Percentiles rank a stretch among this genome's conserved stretches.
Evolutionary conservation across 176 grass and related monocot species (phyloP).

Genomic region (Eragrostis nindensis): DNA sequence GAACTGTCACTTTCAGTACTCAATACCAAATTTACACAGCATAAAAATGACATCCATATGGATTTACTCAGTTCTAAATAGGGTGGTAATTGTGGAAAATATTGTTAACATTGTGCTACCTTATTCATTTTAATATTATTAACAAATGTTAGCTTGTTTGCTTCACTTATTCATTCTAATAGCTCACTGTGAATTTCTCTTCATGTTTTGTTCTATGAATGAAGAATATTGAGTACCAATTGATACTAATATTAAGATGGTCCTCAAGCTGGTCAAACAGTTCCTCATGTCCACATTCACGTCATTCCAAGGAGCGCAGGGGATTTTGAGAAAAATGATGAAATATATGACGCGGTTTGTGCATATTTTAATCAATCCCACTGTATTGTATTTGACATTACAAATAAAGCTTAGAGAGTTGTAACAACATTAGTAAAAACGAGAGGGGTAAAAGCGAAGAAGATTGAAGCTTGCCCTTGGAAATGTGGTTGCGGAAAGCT

Average conservation of each 20-base stretch:
- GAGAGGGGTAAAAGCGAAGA: too few relatives aligned
- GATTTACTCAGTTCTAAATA: neutral
- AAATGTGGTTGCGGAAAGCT: too few relatives aligned
- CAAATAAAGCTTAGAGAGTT: too few relatives aligned
- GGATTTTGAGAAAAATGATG: conserved; percentile 91
- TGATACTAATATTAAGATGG: conserved; percentile 61
- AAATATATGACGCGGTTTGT: conserved; percentile 90
- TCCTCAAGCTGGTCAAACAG: conserved; percentile 87
- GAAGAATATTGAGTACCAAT: neutral
- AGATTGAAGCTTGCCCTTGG: too few relatives aligned
- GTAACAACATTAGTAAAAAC: too few relatives aligned
- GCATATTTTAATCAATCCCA: conserved; percentile 6
- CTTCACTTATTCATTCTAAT: conserved; percentile 1
- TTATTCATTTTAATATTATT: too few relatives aligned
- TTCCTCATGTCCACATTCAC: conserved; percentile 93
- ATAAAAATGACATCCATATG: neutral
- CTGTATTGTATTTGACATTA: neutral
- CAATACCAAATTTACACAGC: neutral
- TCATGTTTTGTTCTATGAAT: neutral
- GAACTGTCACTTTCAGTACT: conserved; percentile 5
- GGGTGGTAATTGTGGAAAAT: neutral
- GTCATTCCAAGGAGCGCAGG: conserved; percentile 79
- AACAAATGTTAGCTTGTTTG: neutral
- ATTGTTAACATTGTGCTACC: neutral
- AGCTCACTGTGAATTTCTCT: neutral